Evolutionary conservation across 495 filamentous ascomycete species (phyloP), one percentile per base, ranked within the genome.

Genomic region (Choiromyces venosus): DNA sequence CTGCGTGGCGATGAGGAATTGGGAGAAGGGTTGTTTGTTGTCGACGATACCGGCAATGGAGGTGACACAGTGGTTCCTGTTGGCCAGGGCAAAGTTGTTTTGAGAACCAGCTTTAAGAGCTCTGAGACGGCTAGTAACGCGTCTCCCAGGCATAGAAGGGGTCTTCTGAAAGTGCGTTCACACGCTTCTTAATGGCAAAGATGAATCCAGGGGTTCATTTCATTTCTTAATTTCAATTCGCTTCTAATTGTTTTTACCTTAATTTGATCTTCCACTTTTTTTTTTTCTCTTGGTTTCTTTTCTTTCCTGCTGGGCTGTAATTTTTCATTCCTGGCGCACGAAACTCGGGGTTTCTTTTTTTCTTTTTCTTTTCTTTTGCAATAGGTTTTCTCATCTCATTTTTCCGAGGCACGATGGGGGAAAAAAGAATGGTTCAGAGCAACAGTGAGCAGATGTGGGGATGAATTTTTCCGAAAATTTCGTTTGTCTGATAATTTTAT

Each of bases 11-110:
- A 97, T 78, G 88, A 91, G 65, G 85, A 88, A 38, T 85, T 98
- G 14, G 95, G 95, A 64, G 93, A 98, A 77, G 87, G 85, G 0
- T 75, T 90, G n/a, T 96, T 97, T 85, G 94, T 96, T 79, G 89
- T 99, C 19, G 92, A 92, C 71, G 94, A 99, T 79, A 89, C 90
- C 71, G 89, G 89, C 21, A 83, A 85, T 2, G 89, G 89, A 29
- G 85, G 87, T 52, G 93, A 97, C 76, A 96, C 94, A 85, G 78
- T 85, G 19, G 83, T 99, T 39, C 84, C 82, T 25, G 88, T 91
- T 69, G 93, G 93, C 18, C 84, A 82, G 33, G 92, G 93, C 14
- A 86, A 81, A 2, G 89, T 95, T 21, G 84, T 86, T 1, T 82
- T 96, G 67, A 89, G 87, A 81, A 93, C 88, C 69, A 86, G 84